A percentile compares a stretch with the other conserved stretches of the same genome.
Conservation (phyloP, 1,284 basidiomycete genomes). For the Singerocomus rubriflavus region DNA sequence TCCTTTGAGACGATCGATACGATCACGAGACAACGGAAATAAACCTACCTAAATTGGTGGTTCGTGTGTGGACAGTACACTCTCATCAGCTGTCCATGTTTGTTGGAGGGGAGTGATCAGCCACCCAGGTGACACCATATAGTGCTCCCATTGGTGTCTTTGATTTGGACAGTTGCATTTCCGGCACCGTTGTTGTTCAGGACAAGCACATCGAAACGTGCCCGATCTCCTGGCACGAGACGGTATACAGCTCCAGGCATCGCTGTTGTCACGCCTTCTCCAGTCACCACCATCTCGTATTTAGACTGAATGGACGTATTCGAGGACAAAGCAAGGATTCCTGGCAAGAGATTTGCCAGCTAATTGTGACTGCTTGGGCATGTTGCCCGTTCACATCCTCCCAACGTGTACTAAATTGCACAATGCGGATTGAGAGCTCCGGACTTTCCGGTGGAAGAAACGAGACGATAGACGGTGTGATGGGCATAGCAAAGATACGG, state of each 20-base stretch:
- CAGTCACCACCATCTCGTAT: conserved; percentile 37
- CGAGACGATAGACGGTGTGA: conserved; percentile 34
- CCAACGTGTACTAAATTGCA: conserved; percentile 44
- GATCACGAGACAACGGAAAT: not conserved
- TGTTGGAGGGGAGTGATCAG: conserved; percentile 36
- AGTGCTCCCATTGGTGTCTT: conserved; percentile 31
- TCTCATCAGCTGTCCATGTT: conserved; percentile 39
- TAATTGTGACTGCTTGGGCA: conserved; percentile 46
- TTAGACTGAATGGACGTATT: conserved; percentile 33
- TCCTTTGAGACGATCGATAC: conserved; percentile 35
- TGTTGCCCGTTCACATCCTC: conserved; percentile 34
- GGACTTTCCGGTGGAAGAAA: conserved; percentile 18
- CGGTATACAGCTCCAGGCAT: conserved; percentile 37
- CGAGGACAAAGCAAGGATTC: conserved; percentile 20
- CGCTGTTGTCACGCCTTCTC: conserved; percentile 38
- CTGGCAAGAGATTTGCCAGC: conserved; percentile 45
- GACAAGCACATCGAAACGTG: conserved; percentile 41
- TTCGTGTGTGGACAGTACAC: conserved; percentile 43
- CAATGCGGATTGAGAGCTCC: conserved; percentile 37
- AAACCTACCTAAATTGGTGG: conserved; percentile 48
- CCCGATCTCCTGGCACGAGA: conserved; percentile 45
- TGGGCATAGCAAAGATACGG: conserved; percentile 46
- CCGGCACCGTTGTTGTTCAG: conserved; percentile 30
- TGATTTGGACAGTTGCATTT: conserved; percentile 36
- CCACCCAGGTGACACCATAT: conserved; percentile 38